Evolutionary conservation across 75 land plant species (phyloP).

Genomic region (Selaginella moellendorffii): DNA sequence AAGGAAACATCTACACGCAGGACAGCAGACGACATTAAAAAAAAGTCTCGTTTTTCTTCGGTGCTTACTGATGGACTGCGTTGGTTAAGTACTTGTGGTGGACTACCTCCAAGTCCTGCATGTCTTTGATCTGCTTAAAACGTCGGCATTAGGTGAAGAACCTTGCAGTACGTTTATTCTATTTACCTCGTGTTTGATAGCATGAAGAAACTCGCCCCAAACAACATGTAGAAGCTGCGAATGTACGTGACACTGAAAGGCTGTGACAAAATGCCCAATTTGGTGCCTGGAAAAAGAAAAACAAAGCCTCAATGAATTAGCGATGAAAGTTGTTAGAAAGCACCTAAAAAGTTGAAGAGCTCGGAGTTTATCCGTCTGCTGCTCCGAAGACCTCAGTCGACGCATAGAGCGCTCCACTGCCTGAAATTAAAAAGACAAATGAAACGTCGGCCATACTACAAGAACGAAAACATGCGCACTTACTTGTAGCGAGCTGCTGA

Average conservation of each 20-base stretch:
- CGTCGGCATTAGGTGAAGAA: neutral
- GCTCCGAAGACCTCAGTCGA: neutral
- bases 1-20: constrained; percentile 18
- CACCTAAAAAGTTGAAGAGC: constrained; percentile 24
- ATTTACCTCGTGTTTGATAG: constrained; percentile 18
- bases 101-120: constrained; percentile 22
- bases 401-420: neutral
- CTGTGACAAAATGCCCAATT: constrained; percentile 23
- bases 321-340: neutral
- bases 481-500: constrained; percentile 73
- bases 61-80: constrained; percentile 16
- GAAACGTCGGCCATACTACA: neutral
- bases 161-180: no score
- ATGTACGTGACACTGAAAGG: constrained; percentile 20
- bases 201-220: constrained; percentile 21
- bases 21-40: no score
- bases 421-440: neutral
- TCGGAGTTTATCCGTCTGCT: constrained; percentile 12
- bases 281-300: constrained; percentile 21
- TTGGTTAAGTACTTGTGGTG: constrained; percentile 17
- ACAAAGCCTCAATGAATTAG: neutral
- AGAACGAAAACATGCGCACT: neutral
- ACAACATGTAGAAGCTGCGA: constrained; percentile 23
- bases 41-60: neutral
- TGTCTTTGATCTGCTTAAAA: constrained; percentile 26